phyloP scores from a whole-genome alignment of 495 filamentous ascomycete genomes.

The Penicillium goetzii region DNA sequence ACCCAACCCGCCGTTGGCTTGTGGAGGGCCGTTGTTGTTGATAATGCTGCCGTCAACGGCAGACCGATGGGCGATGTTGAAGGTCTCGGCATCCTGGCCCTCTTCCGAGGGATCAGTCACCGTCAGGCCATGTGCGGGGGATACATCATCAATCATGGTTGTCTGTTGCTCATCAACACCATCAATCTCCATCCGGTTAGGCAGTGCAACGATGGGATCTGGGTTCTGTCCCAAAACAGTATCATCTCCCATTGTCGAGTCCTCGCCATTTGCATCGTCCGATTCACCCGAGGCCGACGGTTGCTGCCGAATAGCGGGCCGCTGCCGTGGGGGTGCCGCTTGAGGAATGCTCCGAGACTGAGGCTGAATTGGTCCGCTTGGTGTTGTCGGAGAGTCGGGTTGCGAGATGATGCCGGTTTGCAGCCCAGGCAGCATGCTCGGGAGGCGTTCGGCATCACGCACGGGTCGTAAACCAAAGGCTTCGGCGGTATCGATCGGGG shows the following conservation, averaged over 20 bases:
- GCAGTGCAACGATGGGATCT: slow-evolving; percentile 77
- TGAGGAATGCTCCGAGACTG: slow-evolving; percentile 49
- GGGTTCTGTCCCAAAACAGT: slow-evolving; percentile 61
- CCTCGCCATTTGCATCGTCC: slow-evolving; percentile 84
- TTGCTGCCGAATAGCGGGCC: slow-evolving; percentile 85
- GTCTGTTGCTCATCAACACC: slow-evolving; percentile 72
- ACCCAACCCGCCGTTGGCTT: slow-evolving; percentile 65
- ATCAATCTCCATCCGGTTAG: slow-evolving; percentile 76
- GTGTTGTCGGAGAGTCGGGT: slow-evolving; percentile 92
- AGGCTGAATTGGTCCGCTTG: slow-evolving; percentile 65
- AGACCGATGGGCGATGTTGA: slow-evolving; percentile 94
- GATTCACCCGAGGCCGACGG: slow-evolving; percentile 84
- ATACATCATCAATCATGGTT: slow-evolving; percentile 74
- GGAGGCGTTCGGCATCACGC: slow-evolving; percentile 82
- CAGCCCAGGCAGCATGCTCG: slow-evolving; percentile 77
- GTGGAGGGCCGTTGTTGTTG: slow-evolving; percentile 59
- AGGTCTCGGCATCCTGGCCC: slow-evolving; percentile 80
- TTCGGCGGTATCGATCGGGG: slow-evolving; percentile 74
- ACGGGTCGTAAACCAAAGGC: slow-evolving; percentile 78
- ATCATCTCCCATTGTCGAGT: slow-evolving; percentile 65
- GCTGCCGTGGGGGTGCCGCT: slow-evolving; percentile 51
- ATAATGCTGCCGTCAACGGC: slow-evolving; percentile 86
- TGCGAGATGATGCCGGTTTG: slow-evolving; percentile 78
- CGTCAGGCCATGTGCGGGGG: slow-evolving; percentile 71
- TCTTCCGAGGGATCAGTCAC: slow-evolving; percentile 77